Percentiles rank a stretch among this genome's conserved stretches.
phyloP scores from a whole-genome alignment of 345 rosid species.

The Populus tremula region DNA sequence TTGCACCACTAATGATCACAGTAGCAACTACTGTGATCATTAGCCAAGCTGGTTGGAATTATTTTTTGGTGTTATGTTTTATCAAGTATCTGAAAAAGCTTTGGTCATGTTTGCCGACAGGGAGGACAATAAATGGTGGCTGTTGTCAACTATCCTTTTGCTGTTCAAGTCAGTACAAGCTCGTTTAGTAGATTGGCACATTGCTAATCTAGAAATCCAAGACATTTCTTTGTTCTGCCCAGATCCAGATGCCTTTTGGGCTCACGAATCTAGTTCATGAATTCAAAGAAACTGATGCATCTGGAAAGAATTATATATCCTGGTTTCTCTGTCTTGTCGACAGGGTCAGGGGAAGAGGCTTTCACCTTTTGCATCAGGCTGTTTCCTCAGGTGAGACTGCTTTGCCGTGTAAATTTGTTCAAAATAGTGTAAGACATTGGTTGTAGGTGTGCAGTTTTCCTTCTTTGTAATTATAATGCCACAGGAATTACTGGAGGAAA shows the following conservation, averaged over 20 bases:
- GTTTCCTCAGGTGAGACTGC: not conserved
- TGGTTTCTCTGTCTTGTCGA: not conserved
- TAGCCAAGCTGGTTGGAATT: not conserved
- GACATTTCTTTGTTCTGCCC: constrained; percentile 79
- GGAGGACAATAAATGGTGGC: constrained; percentile 92
- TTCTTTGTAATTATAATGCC: constrained; percentile 4
- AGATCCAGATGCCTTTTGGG: constrained; percentile 93
- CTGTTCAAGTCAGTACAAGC: constrained; percentile 75
- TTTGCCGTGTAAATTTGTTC: constrained; percentile 23
- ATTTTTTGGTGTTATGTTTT: not conserved
- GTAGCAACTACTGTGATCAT: not conserved
- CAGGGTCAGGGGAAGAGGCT: constrained; percentile 1
- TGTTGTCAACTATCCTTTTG: constrained; percentile 68
- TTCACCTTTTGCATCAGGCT: not conserved
- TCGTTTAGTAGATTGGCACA: constrained; percentile 82
- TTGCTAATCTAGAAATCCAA: constrained; percentile 82
- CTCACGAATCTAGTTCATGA: constrained; percentile 70
- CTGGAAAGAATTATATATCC: not conserved
- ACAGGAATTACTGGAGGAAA: not conserved
- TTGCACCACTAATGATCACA: not conserved
- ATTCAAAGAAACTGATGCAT: not conserved
- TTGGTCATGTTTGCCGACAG: constrained; percentile 36
- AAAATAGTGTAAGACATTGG: constrained; percentile 25
- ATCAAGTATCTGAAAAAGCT: not conserved
- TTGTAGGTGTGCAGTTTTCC: constrained; percentile 24